A percentile compares a stretch with the other conserved stretches of the same genome.
Conservation (phyloP, 169 alveolate species). For the Toxoplasma gondii region DNA sequence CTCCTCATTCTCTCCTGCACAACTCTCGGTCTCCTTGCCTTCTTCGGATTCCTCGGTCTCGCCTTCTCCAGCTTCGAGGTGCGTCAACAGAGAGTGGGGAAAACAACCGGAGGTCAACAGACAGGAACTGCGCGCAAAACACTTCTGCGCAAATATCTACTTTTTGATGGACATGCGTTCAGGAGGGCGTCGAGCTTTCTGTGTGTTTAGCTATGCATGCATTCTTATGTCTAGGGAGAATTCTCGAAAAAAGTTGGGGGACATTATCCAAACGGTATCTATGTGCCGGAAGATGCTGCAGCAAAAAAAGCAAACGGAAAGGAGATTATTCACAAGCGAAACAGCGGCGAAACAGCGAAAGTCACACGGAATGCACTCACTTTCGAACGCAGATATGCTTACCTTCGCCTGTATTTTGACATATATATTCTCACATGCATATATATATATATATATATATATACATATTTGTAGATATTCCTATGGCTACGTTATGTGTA, state of each 20-base stretch:
- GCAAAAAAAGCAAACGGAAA: too few relatives aligned
- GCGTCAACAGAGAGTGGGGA: too few relatives aligned
- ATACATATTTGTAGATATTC: too few relatives aligned
- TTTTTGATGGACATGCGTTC: background rate
- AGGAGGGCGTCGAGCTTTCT: background rate
- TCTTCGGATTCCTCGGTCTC: constrained; percentile 74
- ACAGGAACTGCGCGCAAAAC: background rate
- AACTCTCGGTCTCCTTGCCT: constrained; percentile 63
- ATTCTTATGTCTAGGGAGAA: background rate
- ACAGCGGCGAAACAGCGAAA: too few relatives aligned
- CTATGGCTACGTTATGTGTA: too few relatives aligned
- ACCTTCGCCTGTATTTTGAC: too few relatives aligned
- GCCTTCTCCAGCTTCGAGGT: constrained; percentile 76
- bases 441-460: too few relatives aligned
- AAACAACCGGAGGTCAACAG: background rate
- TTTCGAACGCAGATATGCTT: too few relatives aligned
- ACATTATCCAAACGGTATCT: too few relatives aligned
- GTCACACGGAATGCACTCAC: too few relatives aligned
- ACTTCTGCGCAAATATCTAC: background rate
- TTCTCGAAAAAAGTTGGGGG: background rate
- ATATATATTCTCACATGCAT: background rate
- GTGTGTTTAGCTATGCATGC: background rate
- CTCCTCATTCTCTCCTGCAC: constrained; percentile 60
- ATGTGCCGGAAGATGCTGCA: too few relatives aligned
- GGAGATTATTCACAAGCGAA: too few relatives aligned